Base-by-base conservation (phyloP, 2,329 filamentous ascomycete genomes). In the Trichophaea hybrida region DNA sequence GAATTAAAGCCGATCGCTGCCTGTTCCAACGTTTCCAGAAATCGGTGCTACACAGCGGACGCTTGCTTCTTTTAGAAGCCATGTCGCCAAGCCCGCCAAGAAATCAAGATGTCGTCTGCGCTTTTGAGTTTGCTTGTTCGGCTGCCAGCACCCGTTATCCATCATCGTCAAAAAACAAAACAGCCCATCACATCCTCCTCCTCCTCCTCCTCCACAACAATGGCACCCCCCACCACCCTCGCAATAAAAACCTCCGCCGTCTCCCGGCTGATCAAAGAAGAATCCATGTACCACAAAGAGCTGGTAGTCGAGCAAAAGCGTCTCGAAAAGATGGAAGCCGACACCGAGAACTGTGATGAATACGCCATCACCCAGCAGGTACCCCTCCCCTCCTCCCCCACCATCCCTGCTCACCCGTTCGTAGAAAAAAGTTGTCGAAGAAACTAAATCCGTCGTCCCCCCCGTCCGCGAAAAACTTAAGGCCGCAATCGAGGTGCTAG, bases 361-460 rank as follows among this genome's bases (percentile, higher is more conserved):
- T 85, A 86, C 62, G 81, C 83, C 67, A 95, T 97, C 68, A 93
- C 83, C 74, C 91, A 98, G 72, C 86, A 95, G 80, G 93, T 94
- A 72, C 12, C 15, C 15, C 24, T 5, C 40, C 40, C 12, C 40
- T 10, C 24, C 24, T 2, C 40, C 12, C 24, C 40, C 24, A 12
- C 40, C 5, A 6, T 10, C 40, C 24, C 40, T 17, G 6, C 5
- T n/a, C 5, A 46, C 6, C 40, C n/a, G 10, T 1, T 6, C 33
- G 37, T 68, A 95, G 89, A 80, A 80, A 74, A 80, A 81, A 75
- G 90, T 86, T 24, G 75, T 89, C n/a, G 82, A 89, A 65, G 87
- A 98, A 74, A 97, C 93, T 6, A 85, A 85, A 71, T 85, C 83
- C 59, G 81, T 97, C 33, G 85, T 97, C 68, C 84, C 78, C 1